A percentile compares a stretch with the other conserved stretches of the same genome.
phyloP scores from a whole-genome alignment of 768 basidiomycete genomes.

The Tylopilus subfusipes region DNA sequence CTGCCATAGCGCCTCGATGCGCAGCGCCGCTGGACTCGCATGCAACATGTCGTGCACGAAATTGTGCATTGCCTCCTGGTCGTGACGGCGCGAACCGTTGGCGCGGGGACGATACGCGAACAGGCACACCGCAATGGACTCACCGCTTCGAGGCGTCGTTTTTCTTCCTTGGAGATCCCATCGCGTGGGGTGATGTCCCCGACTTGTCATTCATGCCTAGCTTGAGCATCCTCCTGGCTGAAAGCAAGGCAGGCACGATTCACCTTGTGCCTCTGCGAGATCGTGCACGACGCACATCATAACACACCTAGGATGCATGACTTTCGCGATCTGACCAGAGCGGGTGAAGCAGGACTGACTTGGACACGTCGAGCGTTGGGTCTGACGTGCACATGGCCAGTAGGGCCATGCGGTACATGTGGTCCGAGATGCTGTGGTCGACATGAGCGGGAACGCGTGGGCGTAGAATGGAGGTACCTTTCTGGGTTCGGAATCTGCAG shows the following conservation, averaged over 20 bases:
- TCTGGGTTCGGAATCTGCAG: slow-evolving; percentile 76
- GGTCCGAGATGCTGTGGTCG: slow-evolving; percentile 75
- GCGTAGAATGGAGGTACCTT: slow-evolving; percentile 47
- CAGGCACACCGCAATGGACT: slow-evolving; percentile 9
- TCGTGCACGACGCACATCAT: slow-evolving; percentile 94
- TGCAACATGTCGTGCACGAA: slow-evolving; percentile 91
- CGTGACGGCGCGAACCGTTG: background rate
- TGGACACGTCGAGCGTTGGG: slow-evolving; percentile 62
- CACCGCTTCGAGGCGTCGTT: slow-evolving; percentile 71
- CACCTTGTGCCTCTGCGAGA: slow-evolving; percentile 91
- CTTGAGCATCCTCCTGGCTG: background rate
- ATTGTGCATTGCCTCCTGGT: slow-evolving; percentile 84
- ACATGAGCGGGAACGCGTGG: background rate
- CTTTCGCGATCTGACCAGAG: background rate
- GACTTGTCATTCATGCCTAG: slow-evolving; percentile 44
- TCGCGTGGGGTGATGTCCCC: slow-evolving; percentile 93
- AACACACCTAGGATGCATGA: slow-evolving; percentile 49
- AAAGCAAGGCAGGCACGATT: background rate
- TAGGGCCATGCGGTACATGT: slow-evolving; percentile 98
- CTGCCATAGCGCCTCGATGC: slow-evolving; percentile 69
- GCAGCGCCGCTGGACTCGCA: slow-evolving; percentile 59
- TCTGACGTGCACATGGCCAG: slow-evolving; percentile 86
- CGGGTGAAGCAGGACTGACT: slow-evolving; percentile 42
- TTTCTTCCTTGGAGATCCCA: slow-evolving; percentile 78
- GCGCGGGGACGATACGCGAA: background rate